These are phyloP conservation scores for Russula ochroleuca DNA, from an alignment of 768 basidiomycete species.

Conservation along the genomic window DNA sequence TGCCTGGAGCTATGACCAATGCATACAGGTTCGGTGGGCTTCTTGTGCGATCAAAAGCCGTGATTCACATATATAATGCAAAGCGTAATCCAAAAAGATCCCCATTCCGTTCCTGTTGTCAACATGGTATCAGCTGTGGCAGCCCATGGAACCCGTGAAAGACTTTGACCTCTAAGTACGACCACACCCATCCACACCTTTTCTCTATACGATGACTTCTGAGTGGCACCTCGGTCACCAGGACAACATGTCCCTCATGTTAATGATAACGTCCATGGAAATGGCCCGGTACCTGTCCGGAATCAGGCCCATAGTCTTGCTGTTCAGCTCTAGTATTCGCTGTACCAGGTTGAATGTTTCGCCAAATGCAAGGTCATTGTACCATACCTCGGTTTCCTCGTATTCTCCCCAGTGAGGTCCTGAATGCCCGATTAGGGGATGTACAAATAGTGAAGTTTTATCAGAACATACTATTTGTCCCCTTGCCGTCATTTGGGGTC, in stretches of 20 bases:
- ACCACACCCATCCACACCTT: neutral
- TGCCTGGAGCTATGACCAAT: conserved; percentile 74
- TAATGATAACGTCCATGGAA: conserved; percentile 12
- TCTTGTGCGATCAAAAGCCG: neutral
- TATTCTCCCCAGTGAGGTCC: conserved; percentile 10
- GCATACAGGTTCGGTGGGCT: conserved; percentile 46
- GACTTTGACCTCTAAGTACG: conserved; percentile 31
- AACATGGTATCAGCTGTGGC: conserved; percentile 32
- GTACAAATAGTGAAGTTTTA: neutral
- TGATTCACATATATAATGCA: conserved; percentile 6
- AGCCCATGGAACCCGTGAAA: conserved; percentile 40
- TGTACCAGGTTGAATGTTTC: neutral
- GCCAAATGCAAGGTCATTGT: neutral
- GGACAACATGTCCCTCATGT: conserved; percentile 5
- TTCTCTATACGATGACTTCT: neutral
- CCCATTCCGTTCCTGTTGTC: conserved; percentile 33
- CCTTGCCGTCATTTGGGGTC: conserved; percentile 43
- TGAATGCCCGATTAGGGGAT: neutral
- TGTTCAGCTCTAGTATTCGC: conserved; percentile 19
- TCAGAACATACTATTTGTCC: conserved; percentile 33
- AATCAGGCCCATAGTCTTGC: conserved; percentile 2
- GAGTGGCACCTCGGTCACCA: neutral
- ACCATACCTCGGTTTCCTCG: conserved; percentile 6
- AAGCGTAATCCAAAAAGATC: conserved; percentile 60
- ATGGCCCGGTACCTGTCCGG: conserved; percentile 10